Percentiles rank a stretch among this genome's conserved stretches.
These are phyloP conservation scores for Euphorbia peplus DNA, from an alignment of 345 rosid genomes.

Conservation along the genomic window DNA sequence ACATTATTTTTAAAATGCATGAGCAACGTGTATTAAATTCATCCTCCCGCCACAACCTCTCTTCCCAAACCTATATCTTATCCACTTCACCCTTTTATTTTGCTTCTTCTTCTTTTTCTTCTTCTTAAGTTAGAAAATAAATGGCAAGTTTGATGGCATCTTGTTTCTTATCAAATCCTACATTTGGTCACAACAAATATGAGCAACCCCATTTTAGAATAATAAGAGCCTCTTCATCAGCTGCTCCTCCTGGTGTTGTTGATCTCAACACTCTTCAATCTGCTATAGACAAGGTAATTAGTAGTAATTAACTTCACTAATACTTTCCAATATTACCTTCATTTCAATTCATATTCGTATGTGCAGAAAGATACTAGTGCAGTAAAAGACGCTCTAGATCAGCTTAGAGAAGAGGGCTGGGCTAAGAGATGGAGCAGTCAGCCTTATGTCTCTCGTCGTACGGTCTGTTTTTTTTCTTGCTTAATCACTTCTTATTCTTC, in stretches of 20 bases:
- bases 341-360: neutral
- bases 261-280: slow-evolving; percentile 65
- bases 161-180: slow-evolving; percentile 9
- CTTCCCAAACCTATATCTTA: neutral
- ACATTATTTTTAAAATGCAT: neutral
- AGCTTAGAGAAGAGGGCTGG: slow-evolving; percentile 70
- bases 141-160: neutral
- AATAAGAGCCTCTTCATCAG: slow-evolving; percentile 44
- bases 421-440: slow-evolving; percentile 94
- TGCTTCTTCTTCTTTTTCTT: neutral
- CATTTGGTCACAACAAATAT: neutral
- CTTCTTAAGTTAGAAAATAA: no score
- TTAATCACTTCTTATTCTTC: slow-evolving; percentile 8
- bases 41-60: slow-evolving; percentile 4
- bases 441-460: slow-evolving; percentile 91
- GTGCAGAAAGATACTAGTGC: slow-evolving; percentile 83
- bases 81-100: neutral
- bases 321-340: neutral
- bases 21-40: slow-evolving; percentile 7
- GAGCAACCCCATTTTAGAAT: neutral
- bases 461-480: slow-evolving; percentile 52
- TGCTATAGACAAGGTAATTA: slow-evolving; percentile 58
- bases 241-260: slow-evolving; percentile 38
- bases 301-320: no score
- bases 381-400: slow-evolving; percentile 75